Evolutionary conservation across 164 flowering plant genomes (phyloP), one percentile per base, ranked within the genome.

Genomic region (Dillenia suffruticosa): DNA sequence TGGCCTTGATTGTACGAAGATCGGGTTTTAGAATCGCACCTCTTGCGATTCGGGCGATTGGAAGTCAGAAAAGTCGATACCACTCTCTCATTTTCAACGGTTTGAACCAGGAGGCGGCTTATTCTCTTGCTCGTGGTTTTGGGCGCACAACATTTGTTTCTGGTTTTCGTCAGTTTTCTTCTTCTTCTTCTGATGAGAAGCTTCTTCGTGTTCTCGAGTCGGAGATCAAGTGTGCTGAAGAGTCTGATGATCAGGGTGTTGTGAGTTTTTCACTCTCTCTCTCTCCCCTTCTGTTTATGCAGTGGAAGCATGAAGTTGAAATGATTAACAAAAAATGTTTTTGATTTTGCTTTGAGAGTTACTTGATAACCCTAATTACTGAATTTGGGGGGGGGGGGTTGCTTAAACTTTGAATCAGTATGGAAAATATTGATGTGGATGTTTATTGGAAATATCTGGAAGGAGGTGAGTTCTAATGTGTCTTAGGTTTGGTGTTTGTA

Each of bases 151-250:
- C 70, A 3, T 51, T 58, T 58, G 19, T 26, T 26, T 62, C 67
- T 0, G 9, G 40, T 32, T 32, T 32, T 43, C 70, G 51, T 49
- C 65, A 44, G 51, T 76, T 53, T 68, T 78, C 68, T 50, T 74
- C 84, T 50, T 74, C 84, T 5, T 15, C 67, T 44, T 71, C 85
- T 1, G 85, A 83, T 54, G 80, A 71, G 63, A 57, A 63, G 12
- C 82, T 90, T 13, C 61, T 90, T 26, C 70, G 80, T 16, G 82
- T 83, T 54, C 63, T 90, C 46, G 81, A 84, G 2, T 61, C 76
- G 7, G 93, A 90, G 73, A 87, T 90, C 49, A 56, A 79, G 51
- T 77, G 72, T 54, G 81, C 87, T 17, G 70, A 67, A 56, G 87
- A 85, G 58, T 56, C 78, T 3, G 82, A 85, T 54, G 82, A 74